These are phyloP conservation scores for Colletotrichum sp. DNA, from an alignment of 2,329 filamentous ascomycete genomes.

Conservation along the genomic window DNA sequence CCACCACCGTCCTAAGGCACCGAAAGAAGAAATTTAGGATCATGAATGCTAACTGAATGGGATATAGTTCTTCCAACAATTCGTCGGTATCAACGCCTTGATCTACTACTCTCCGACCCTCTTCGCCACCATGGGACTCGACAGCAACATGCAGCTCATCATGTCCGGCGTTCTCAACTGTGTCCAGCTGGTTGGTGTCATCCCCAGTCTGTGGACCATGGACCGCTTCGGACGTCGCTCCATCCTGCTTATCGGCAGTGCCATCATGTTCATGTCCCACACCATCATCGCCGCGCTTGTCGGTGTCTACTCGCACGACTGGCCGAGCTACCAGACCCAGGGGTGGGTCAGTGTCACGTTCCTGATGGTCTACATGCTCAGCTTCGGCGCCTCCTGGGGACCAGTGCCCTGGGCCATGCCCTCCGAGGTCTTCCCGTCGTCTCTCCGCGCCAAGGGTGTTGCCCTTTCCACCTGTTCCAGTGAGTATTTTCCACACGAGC, in stretches of 20 bases:
- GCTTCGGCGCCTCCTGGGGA: conserved; percentile 64
- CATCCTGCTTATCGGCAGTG: conserved; percentile 47
- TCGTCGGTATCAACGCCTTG: conserved; percentile 41
- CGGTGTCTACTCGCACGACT: conserved; percentile 51
- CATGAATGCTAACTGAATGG: not conserved
- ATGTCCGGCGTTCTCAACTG: conserved; percentile 46
- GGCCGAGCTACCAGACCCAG: conserved; percentile 47
- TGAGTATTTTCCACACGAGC: not conserved
- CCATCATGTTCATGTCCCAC: conserved; percentile 53
- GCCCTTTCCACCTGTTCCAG: conserved; percentile 31
- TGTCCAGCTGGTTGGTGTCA: conserved; percentile 49
- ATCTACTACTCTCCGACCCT: conserved; percentile 53
- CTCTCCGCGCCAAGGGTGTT: conserved; percentile 31
- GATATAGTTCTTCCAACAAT: conserved; percentile 57
- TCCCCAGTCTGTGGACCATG: conserved; percentile 51
- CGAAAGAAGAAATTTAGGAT: too few species aligned
- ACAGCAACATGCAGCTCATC: conserved; percentile 37
- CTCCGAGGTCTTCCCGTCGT: conserved; percentile 42
- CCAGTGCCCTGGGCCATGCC: conserved; percentile 46
- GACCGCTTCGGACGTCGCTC: conserved; percentile 49
- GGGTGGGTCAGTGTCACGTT: conserved; percentile 59
- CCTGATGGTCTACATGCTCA: conserved; percentile 48
- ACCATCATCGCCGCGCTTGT: conserved; percentile 57
- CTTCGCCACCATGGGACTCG: conserved; percentile 42
- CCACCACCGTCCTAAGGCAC: not conserved